A percentile compares a stretch with the other conserved stretches of the same genome.
Evolutionary conservation across 495 filamentous ascomycete genomes (phyloP).

Genomic region (Aspergillus conjunctus): DNA sequence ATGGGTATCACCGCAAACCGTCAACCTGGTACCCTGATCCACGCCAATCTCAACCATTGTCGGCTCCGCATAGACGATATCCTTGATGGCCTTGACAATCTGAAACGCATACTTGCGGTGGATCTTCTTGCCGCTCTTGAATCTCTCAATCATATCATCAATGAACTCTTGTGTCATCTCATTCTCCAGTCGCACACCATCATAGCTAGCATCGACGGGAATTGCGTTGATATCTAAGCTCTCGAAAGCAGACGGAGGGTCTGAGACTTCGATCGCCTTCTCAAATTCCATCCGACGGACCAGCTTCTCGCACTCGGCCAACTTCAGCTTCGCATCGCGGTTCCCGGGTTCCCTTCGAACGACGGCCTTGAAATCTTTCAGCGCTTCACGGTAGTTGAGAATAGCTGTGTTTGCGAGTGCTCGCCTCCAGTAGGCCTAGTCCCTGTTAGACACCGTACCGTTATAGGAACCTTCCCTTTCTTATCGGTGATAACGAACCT

Average conservation of each 20-base stretch:
- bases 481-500: conserved; percentile 57
- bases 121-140: conserved; percentile 93
- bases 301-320: conserved; percentile 89
- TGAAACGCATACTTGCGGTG: conserved; percentile 97
- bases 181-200: conserved; percentile 74
- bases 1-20: conserved; percentile 97
- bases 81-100: conserved; percentile 85
- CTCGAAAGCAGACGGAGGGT: conserved; percentile 87
- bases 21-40: conserved; percentile 72
- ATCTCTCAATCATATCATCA: conserved; percentile 92
- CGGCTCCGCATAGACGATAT: conserved; percentile 86
- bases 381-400: conserved; percentile 78
- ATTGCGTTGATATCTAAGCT: conserved; percentile 87
- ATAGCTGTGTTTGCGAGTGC: conserved; percentile 90
- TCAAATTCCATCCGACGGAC: conserved; percentile 88
- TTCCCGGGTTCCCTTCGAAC: conserved; percentile 84
- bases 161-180: conserved; percentile 97
- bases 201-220: conserved; percentile 77
- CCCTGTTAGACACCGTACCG: conserved; percentile 16
- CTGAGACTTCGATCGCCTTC: conserved; percentile 90
- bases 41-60: conserved; percentile 97
- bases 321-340: conserved; percentile 85
- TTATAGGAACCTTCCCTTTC: background rate
- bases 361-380: conserved; percentile 90
- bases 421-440: conserved; percentile 90